Base-by-base conservation (phyloP, 208 protist species). In the Acanthamoeba lenticulata region DNA sequence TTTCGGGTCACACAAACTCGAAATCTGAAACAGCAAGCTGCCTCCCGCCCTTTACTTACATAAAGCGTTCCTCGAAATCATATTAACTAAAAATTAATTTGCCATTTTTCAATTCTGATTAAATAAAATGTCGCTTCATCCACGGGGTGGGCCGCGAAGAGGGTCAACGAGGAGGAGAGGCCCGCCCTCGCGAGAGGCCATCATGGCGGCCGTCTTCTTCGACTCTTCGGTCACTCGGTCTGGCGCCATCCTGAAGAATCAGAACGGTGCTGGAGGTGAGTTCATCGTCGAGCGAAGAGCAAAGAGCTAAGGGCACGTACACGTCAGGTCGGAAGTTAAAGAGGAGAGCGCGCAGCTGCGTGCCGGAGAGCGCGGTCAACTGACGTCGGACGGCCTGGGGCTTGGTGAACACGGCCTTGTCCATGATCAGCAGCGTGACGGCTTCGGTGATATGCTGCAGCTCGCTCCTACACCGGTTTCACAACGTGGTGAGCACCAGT, bases 401-500 rank as follows among this genome's bases (percentile, higher is more conserved):
- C 27, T 93, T 81, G 7, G 42, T 45, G 45, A 93, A 93, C 65
- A 93, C 38, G 57, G 42, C 69, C 65, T 93, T 93, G 67, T 93
- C 90, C 47, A 62, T 45, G 36, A 93, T 62, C 60, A 93, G 42
- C 69, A 93, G 32, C 19, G 40, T 93, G 9, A 62, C 90, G 9
- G 90, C 90, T 74, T 93, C 90, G 13, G 42, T 93, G 29, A 81
- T 81, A 34, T 74, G 90, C 24, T 55, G 29, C 44, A 93, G 44
- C 40, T 83, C 21, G 29, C 83, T 29, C 44, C 90, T 93, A 52
- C 55, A 60, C 4, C 60, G 5, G 29, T 72, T n/a, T 13, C 13
- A 91, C 34, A n/a, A n/a, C n/a, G n/a, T n/a, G n/a, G n/a, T n/a
- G n/a, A n/a, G n/a, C n/a, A n/a, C n/a, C n/a, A n/a, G n/a, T n/a